Evolutionary conservation across 495 filamentous ascomycete species (phyloP).

Genomic region (Lophiostoma macrostomum): DNA sequence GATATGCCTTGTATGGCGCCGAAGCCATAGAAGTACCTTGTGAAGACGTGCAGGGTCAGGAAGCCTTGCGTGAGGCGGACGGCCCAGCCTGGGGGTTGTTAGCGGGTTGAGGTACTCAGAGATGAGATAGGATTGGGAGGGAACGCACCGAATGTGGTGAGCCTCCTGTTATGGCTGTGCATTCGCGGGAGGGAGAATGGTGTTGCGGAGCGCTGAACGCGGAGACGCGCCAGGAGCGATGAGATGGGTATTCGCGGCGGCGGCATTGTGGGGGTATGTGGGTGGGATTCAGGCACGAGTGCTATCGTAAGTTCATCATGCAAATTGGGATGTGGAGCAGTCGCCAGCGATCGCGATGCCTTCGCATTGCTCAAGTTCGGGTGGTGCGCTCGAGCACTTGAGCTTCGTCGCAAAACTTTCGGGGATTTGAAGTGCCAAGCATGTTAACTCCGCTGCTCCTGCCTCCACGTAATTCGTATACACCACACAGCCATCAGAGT

Average conservation of each 20-base stretch:
- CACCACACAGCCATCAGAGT: not conserved
- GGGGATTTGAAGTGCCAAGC: slow-evolving; percentile 14
- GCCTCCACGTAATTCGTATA: not conserved
- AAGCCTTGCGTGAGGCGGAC: not conserved
- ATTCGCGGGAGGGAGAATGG: not conserved
- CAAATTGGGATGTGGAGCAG: not conserved
- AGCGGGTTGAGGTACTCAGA: not conserved
- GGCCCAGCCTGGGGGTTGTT: not conserved
- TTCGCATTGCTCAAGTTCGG: not conserved
- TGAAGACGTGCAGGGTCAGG: slow-evolving; percentile 30
- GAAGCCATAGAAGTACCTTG: slow-evolving; percentile 32
- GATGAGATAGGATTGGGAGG: not conserved
- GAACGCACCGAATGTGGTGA: not conserved
- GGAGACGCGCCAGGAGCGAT: slow-evolving; percentile 12
- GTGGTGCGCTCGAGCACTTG: not conserved
- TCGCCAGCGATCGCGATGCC: not conserved
- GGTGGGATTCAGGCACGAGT: not conserved
- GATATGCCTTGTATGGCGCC: slow-evolving; percentile 25
- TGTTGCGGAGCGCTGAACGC: not conserved
- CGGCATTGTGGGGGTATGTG: slow-evolving; percentile 5
- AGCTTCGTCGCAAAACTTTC: too few species aligned
- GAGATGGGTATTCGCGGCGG: slow-evolving; percentile 6
- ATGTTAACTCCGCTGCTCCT: slow-evolving; percentile 4
- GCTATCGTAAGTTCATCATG: slow-evolving; percentile 13
- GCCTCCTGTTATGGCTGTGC: not conserved